Base-by-base conservation (phyloP, 495 filamentous ascomycete genomes). In the Durotheca rogersii region DNA sequence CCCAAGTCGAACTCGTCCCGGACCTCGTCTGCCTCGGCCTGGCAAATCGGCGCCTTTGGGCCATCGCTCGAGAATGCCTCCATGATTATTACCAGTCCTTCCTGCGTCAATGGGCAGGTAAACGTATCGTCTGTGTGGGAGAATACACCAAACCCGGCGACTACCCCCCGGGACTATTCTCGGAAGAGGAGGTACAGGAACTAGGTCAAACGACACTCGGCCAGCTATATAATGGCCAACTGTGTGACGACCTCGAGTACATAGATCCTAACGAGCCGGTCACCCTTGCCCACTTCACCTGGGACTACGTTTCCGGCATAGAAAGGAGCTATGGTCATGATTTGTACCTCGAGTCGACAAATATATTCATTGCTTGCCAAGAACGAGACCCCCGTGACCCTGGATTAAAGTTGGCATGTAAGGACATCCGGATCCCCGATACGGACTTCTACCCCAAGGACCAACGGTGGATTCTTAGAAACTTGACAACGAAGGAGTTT, bases 381-480 rank as follows among this genome's bases (percentile, higher is more conserved):
- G 31, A 7, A 33, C 31, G 31, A n/a, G 31, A 33, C 31, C 11
- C 11, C 11, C 11, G 14, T 3, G 46, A 40, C 35, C 45, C 40
- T 7, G 45, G 38, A 41, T 50, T 50, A 19, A 5, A 33, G 20
- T 7, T 15, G 11, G 41, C 11, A 55, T 9, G 35, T 12, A 20
- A 32, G 6, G 38, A 49, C 27, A 44, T 56, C 9, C 9, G 17
- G 5, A 40, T 41, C 27, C 19, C 6, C 1, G 53, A 47, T 35
- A 27, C 31, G 31, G 54, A 32, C 10, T 61, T 57, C 49, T 62
- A 47, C 18, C 64, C 53, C 14, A 11, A n/a, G 29, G 39, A 60
- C 38, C 48, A 64, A 44, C 61, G 19, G 7, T 69, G 57, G 64
- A 53, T 69, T 27, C 56, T 69, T 37, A 53, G 64, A 20, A 67